These are phyloP conservation scores for Penicillium chermesinum DNA, from an alignment of 495 filamentous ascomycete species.

Conservation along the genomic window DNA sequence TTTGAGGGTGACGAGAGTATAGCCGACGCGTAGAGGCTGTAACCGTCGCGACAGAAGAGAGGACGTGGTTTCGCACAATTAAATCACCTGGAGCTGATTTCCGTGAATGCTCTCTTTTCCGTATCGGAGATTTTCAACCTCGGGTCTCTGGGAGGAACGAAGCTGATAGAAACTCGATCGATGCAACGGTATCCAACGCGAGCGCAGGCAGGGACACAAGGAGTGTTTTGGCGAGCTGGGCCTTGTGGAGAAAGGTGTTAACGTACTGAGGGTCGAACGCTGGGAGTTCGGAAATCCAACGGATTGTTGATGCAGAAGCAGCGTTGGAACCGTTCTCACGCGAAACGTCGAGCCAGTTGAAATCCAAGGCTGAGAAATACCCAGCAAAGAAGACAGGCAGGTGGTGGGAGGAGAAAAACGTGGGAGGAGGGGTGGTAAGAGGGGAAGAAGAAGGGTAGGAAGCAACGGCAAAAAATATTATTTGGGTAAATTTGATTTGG, in stretches of 20 bases:
- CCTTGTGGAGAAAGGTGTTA: not conserved
- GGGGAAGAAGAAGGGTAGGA: conserved; percentile 21
- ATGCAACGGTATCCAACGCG: not conserved
- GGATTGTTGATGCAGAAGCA: not conserved
- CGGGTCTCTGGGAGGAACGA: not conserved
- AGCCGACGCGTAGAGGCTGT: conserved; percentile 1
- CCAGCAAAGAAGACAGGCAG: conserved; percentile 2
- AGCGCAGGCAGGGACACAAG: not conserved
- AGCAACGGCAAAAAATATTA: conserved; percentile 24
- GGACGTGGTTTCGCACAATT: not conserved
- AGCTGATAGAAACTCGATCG: not conserved
- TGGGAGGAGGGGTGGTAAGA: conserved; percentile 20
- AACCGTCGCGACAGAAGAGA: not conserved
- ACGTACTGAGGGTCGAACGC: conserved; percentile 2
- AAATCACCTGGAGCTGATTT: not conserved
- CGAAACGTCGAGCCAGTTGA: not conserved
- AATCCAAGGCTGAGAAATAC: not conserved
- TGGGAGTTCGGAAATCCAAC: not conserved
- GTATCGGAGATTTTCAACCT: not conserved
- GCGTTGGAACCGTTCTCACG: not conserved
- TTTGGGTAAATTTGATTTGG: conserved; percentile 14
- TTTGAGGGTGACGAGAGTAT: not conserved
- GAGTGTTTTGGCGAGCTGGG: not conserved
- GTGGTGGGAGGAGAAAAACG: conserved; percentile 12
- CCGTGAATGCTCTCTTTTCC: not conserved